phyloP scores from a whole-genome alignment of 202 grass and related monocot genomes.

The Elaeis oleifera region DNA sequence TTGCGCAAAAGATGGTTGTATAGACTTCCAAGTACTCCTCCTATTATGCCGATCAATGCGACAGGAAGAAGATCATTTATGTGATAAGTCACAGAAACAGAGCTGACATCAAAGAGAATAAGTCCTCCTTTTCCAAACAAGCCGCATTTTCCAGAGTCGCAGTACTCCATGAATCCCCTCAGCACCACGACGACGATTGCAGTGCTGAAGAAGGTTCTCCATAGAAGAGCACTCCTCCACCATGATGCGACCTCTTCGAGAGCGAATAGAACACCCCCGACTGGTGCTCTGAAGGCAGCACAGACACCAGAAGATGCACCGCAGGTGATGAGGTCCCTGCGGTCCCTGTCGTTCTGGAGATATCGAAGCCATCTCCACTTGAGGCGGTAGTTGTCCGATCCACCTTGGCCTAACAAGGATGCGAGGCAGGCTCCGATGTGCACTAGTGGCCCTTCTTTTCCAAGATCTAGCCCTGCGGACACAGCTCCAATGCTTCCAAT shows the following conservation, averaged over 20 bases:
- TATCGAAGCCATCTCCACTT: constrained; percentile 11
- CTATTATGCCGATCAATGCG: neutral
- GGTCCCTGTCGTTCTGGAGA: constrained; percentile 7
- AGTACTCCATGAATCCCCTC: constrained; percentile 4
- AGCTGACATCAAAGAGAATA: constrained; percentile 14
- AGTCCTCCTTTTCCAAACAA: constrained; percentile 14
- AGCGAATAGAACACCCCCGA: constrained; percentile 14
- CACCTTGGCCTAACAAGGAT: constrained; percentile 13
- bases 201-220: constrained; percentile 14
- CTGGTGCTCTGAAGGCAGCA: constrained; percentile 10
- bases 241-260: constrained; percentile 14
- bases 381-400: constrained; percentile 4
- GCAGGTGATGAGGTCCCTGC: constrained; percentile 14
- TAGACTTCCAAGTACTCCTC: constrained; percentile 6
- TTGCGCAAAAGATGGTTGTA: neutral
- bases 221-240: constrained; percentile 18
- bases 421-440: constrained; percentile 14
- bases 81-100: neutral
- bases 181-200: neutral
- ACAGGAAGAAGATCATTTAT: neutral
- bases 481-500: constrained; percentile 5
- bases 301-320: constrained; percentile 5
- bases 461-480: constrained; percentile 10
- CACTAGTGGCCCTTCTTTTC: constrained; percentile 15
- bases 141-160: constrained; percentile 9